Conservation (phyloP, 345 rosid genomes). For the Alliaria petiolata region DNA sequence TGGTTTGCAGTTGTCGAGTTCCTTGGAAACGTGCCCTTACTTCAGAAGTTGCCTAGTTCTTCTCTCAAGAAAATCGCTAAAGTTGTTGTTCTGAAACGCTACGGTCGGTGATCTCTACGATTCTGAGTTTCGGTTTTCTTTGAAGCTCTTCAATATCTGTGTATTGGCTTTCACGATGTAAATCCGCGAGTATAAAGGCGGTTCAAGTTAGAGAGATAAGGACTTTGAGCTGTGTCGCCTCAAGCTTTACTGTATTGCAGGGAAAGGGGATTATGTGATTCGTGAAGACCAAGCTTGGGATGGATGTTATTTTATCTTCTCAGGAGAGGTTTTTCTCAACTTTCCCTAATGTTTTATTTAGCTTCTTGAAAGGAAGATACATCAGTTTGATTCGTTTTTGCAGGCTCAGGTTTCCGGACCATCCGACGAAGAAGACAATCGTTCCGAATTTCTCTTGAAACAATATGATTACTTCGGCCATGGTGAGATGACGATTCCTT, state of each 20-base stretch:
- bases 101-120: constrained; percentile 38
- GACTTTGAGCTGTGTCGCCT: neutral
- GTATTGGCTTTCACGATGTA: neutral
- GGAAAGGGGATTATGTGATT: constrained; percentile 63
- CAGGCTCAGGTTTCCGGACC: constrained; percentile 83
- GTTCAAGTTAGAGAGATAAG: too few species aligned
- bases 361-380: neutral
- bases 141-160: neutral
- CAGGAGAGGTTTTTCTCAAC: constrained; percentile 66
- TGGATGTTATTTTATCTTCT: constrained; percentile 81
- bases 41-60: constrained; percentile 74
- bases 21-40: constrained; percentile 71
- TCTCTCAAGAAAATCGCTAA: constrained; percentile 66
- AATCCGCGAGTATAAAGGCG: too few species aligned
- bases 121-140: neutral
- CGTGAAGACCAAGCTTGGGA: constrained; percentile 72
- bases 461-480: constrained; percentile 84
- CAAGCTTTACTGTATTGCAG: constrained; percentile 34
- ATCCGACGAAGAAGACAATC: constrained; percentile 59
- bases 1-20: constrained; percentile 65
- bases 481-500: constrained; percentile 41
- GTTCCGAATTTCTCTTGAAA: constrained; percentile 68
- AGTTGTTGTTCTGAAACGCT: constrained; percentile 46
- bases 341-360: neutral
- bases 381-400: neutral